Evolutionary conservation across 495 filamentous ascomycete genomes (phyloP).

Genomic region (Penicillium atrosanguineum): DNA sequence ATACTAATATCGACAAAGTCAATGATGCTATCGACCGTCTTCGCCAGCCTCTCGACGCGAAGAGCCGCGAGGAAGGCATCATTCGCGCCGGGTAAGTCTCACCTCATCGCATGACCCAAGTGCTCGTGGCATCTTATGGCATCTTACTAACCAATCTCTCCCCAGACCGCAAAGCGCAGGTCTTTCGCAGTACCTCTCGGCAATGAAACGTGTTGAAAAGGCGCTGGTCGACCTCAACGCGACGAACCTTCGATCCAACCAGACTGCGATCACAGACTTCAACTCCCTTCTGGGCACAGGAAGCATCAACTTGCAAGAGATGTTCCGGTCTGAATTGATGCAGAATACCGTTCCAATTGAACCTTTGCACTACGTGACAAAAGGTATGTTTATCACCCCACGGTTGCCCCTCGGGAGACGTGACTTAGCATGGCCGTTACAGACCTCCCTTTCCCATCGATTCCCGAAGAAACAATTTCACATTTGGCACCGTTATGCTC

Average conservation of each 20-base stretch:
- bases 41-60: slow-evolving; percentile 82
- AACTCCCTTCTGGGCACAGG: slow-evolving; percentile 72
- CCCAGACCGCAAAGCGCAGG: slow-evolving; percentile 72
- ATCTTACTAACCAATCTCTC: slow-evolving; percentile 14
- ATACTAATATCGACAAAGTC: slow-evolving; percentile 84
- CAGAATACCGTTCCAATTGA: slow-evolving; percentile 76
- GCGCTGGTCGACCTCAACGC: slow-evolving; percentile 76
- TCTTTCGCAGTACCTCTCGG: slow-evolving; percentile 80
- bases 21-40: slow-evolving; percentile 83
- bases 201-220: slow-evolving; percentile 81
- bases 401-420: not conserved
- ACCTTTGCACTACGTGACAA: slow-evolving; percentile 90
- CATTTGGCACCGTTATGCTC: slow-evolving; percentile 56
- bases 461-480: slow-evolving; percentile 56
- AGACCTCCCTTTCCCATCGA: slow-evolving; percentile 67
- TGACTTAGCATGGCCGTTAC: not conserved
- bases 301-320: slow-evolving; percentile 73
- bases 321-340: slow-evolving; percentile 71
- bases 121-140: not conserved
- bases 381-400: slow-evolving; percentile 46
- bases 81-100: slow-evolving; percentile 70
- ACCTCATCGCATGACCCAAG: not conserved
- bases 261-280: slow-evolving; percentile 82
- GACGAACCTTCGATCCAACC: slow-evolving; percentile 86
- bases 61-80: slow-evolving; percentile 84